Evolutionary conservation across 2,329 filamentous ascomycete species (phyloP).

Genomic region (Calonectria leucothoes): DNA sequence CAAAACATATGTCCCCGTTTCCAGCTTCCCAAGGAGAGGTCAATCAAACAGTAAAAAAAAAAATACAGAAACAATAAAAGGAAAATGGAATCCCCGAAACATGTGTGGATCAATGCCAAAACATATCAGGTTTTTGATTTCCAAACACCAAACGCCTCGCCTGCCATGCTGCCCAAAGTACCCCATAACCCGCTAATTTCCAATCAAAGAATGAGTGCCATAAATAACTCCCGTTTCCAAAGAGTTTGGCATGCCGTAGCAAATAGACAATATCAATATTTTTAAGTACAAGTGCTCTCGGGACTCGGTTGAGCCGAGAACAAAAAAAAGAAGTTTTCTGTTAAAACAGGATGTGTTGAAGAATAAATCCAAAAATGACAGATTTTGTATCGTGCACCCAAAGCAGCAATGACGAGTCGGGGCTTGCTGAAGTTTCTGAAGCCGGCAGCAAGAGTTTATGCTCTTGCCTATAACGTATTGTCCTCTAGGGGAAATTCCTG

Average conservation of each 20-base stretch:
- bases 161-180: constrained; percentile 21
- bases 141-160: constrained; percentile 30
- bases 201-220: constrained; percentile 1
- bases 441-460: background rate
- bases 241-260: background rate
- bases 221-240: background rate
- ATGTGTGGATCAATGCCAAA: constrained; percentile 7
- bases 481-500: background rate
- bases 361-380: constrained; percentile 14
- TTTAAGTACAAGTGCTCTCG: background rate
- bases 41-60: background rate
- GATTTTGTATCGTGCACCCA: constrained; percentile 21
- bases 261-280: constrained; percentile 18
- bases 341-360: constrained; percentile 33
- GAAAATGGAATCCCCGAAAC: constrained; percentile 23
- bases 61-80: constrained; percentile 6
- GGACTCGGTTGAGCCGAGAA: background rate
- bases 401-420: constrained; percentile 3
- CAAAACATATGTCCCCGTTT: constrained; percentile 27
- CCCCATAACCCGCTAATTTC: constrained; percentile 17
- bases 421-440: constrained; percentile 15
- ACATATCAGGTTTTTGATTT: constrained; percentile 12
- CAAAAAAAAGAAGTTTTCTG: constrained; percentile 19
- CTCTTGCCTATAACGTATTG: constrained; percentile 12
- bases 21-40: constrained; percentile 6